phyloP scores from a whole-genome alignment of 1,284 basidiomycete species.

The Apiotrichum laibachii region DNA sequence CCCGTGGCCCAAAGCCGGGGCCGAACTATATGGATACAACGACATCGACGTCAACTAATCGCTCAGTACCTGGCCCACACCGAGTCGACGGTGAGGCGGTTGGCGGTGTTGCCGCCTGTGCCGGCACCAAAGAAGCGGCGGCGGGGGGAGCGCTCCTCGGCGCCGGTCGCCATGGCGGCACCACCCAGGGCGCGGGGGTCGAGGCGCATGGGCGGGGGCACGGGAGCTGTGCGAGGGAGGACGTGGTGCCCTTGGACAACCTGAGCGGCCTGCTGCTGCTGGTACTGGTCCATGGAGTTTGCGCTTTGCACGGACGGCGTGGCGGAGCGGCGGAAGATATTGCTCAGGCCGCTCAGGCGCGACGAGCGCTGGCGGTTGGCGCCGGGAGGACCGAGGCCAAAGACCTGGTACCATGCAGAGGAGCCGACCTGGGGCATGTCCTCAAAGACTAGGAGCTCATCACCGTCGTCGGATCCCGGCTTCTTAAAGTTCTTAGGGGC shows the following conservation, averaged over 20 bases:
- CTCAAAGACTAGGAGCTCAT: neutral
- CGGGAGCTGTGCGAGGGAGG: too few relatives aligned
- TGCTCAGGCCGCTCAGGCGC: neutral
- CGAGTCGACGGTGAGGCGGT: neutral
- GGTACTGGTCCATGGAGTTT: neutral
- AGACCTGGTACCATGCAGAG: slow-evolving; percentile 15
- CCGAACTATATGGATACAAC: too few relatives aligned
- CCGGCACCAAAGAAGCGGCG: neutral
- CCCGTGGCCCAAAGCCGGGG: too few relatives aligned
- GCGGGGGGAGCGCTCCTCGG: slow-evolving; percentile 3
- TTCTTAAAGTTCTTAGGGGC: too few relatives aligned
- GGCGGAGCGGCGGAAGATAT: neutral
- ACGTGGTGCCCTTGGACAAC: too few relatives aligned
- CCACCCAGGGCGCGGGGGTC: neutral
- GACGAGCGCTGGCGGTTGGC: neutral
- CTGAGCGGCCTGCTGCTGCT: too few relatives aligned
- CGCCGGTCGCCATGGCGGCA: neutral
- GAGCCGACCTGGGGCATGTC: neutral
- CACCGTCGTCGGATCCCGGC: neutral
- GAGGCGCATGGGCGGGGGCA: neutral
- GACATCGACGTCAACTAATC: neutral
- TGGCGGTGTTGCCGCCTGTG: too few relatives aligned
- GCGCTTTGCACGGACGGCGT: neutral
- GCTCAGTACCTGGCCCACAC: neutral
- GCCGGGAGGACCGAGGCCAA: slow-evolving; percentile 5